Percentiles rank a stretch among this genome's conserved stretches.
These are phyloP conservation scores for Ophiocordyceps camponoti-rufipedis DNA, from an alignment of 2,329 filamentous ascomycete species.

Conservation along the genomic window DNA sequence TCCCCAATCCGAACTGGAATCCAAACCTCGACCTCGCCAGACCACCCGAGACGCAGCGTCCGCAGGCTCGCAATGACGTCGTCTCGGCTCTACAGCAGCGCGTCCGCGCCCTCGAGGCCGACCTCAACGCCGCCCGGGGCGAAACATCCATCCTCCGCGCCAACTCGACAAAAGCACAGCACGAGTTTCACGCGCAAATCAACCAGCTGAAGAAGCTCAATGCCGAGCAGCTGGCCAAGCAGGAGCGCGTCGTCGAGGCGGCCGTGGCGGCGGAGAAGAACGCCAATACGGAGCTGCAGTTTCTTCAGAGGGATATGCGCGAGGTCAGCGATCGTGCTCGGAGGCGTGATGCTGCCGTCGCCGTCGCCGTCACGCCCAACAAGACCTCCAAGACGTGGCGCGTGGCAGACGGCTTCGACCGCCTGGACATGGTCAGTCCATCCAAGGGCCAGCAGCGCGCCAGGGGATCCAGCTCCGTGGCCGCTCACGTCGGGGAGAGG, in stretches of 20 bases:
- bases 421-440: constrained; percentile 39
- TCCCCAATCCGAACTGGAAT: constrained; percentile 21
- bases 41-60: constrained; percentile 5
- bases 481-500: constrained; percentile 27
- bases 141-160: constrained; percentile 60
- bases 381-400: constrained; percentile 36
- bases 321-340: constrained; percentile 34
- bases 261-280: constrained; percentile 47
- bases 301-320: constrained; percentile 51
- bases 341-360: constrained; percentile 21
- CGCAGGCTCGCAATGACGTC: constrained; percentile 15
- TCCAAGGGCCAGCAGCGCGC: constrained; percentile 26
- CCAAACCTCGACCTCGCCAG: constrained; percentile 11
- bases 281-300: constrained; percentile 51
- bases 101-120: constrained; percentile 32
- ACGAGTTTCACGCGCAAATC: constrained; percentile 45
- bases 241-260: constrained; percentile 45
- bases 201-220: constrained; percentile 42
- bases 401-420: constrained; percentile 61
- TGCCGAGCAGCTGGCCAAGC: constrained; percentile 43
- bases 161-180: constrained; percentile 43
- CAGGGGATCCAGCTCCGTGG: constrained; percentile 22
- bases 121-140: constrained; percentile 45
- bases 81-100: constrained; percentile 31
- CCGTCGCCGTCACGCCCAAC: constrained; percentile 33